phyloP scores from a whole-genome alignment of 768 basidiomycete genomes.

The Phlebiopsis gigantea region DNA sequence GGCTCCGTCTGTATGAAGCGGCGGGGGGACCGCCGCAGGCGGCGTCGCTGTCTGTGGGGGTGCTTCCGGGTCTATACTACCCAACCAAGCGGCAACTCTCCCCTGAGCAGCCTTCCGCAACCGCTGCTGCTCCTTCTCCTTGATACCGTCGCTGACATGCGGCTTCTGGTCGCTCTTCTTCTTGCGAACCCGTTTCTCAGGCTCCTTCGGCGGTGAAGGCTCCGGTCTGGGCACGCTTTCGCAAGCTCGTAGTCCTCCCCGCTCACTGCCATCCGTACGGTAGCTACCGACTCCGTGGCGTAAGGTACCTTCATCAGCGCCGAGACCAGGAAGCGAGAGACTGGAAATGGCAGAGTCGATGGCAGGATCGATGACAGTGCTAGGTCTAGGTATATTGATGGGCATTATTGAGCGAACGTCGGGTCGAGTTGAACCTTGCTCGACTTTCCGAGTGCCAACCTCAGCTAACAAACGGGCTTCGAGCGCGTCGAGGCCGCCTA shows the following conservation, averaged over 20 bases:
- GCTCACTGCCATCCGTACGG: not conserved
- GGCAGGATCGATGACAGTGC: conserved; percentile 19
- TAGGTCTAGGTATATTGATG: conserved; percentile 30
- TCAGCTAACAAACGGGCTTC: conserved; percentile 64
- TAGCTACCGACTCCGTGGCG: conserved; percentile 1
- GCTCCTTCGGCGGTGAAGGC: not conserved
- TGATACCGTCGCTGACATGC: conserved; percentile 12
- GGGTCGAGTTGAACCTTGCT: conserved; percentile 23
- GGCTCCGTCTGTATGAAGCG: not conserved
- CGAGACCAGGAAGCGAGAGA: conserved; percentile 33
- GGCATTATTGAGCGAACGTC: conserved; percentile 36
- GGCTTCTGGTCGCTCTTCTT: conserved; percentile 17
- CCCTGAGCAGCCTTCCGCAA: conserved; percentile 53
- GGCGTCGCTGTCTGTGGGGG: conserved; percentile 33
- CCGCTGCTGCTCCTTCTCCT: conserved; percentile 32
- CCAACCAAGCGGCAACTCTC: conserved; percentile 75
- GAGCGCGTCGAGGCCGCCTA: conserved; percentile 51
- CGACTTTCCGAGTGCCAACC: conserved; percentile 58
- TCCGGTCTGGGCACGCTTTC: conserved; percentile 13
- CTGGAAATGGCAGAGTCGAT: conserved; percentile 47
- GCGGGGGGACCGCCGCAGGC: not conserved
- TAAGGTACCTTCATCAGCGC: conserved; percentile 16
- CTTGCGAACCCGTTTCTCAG: conserved; percentile 23
- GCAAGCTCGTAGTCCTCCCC: not conserved
- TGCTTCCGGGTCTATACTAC: conserved; percentile 52